Evolutionary conservation across 352 stramenopile species (phyloP), one percentile per base, ranked within the genome.

Genomic region (Pelagophyceae sp.): DNA sequence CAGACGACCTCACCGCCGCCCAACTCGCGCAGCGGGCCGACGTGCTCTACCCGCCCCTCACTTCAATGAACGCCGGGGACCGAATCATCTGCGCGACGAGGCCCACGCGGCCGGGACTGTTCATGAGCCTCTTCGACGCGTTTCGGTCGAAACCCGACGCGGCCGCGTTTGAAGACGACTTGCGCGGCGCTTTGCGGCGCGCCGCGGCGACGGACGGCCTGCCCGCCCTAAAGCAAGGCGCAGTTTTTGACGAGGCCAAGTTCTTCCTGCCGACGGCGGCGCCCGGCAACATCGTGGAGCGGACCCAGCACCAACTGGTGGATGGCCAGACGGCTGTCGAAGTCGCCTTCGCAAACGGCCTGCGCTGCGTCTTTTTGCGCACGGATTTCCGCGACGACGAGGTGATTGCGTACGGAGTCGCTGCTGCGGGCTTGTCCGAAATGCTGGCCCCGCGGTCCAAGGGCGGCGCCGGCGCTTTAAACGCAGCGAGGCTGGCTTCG

Each of bases 321-420:
- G 31, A 67, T 5, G 61, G 61, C 61, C 61, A 19, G 35, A 20
- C 27, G 11, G 67, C 67, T 2, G 35, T 74, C 17, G 67, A 74
- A n/a, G 35, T 74, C 67, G 6, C 1, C 35, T 37, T 74, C 2
- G 38, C 31, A 5, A 74, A 74, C 67, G 67, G 67, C 23, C 20
- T 51, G 15, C 19, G 17, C 17, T 33, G 51, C 67, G 25, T 58
- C 35, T 74, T 74, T 37, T 3, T 58, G 67, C 33, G 67, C 1
- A 74, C 67, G 35, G 38, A 58, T 23, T 74, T 74, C n/a, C 11
- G n/a, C 11, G 67, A 74, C 67, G 67, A 74, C 67, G 67, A 74
- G 37, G n/a, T 74, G 35, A 37, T 74, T 23, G 3, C 3, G 11
- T 58, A 58, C 67, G 67, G 35, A 1, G 33, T n/a, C 33, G 67